A percentile compares a stretch with the other conserved stretches of the same genome.
Evolutionary conservation across 441 rosid species (phyloP).

Genomic region (Gossypium gossypioides): DNA sequence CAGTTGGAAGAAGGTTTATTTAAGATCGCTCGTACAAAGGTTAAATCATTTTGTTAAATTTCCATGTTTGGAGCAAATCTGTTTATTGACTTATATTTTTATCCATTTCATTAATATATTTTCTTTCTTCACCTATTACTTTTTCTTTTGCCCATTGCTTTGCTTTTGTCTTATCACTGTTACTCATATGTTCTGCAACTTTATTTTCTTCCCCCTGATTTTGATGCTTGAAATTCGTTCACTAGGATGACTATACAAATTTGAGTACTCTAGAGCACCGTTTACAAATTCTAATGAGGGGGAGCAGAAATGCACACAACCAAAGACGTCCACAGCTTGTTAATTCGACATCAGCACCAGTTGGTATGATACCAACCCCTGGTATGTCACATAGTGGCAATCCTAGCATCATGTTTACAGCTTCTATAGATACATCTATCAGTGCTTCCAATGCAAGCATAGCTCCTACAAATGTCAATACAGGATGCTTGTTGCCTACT

Average conservation of each 20-base stretch:
- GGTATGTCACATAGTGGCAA: constrained; percentile 73
- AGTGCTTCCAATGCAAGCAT: constrained; percentile 42
- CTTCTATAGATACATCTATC: constrained; percentile 64
- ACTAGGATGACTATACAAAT: constrained; percentile 80
- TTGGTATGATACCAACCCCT: constrained; percentile 93
- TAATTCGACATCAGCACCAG: constrained; percentile 40
- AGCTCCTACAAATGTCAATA: constrained; percentile 40
- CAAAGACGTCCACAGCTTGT: constrained; percentile 47
- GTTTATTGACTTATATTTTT: neutral
- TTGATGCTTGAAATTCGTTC: constrained; percentile 11
- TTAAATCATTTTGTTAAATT: constrained; percentile 16
- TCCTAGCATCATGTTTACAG: constrained; percentile 46
- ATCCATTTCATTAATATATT: neutral
- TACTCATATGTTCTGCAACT: neutral
- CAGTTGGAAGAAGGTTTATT: constrained; percentile 89
- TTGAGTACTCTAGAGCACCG: constrained; percentile 62
- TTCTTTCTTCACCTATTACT: neutral
- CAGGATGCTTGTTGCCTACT: constrained; percentile 44
- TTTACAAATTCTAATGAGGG: constrained; percentile 43
- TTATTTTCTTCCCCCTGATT: neutral
- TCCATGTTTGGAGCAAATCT: neutral
- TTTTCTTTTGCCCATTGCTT: neutral
- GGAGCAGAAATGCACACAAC: constrained; percentile 37
- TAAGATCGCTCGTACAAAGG: constrained; percentile 66
- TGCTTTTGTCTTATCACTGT: neutral